These are phyloP conservation scores for Ganoderma resinaceum DNA, from an alignment of 1,284 basidiomycete species.

Conservation along the genomic window DNA sequence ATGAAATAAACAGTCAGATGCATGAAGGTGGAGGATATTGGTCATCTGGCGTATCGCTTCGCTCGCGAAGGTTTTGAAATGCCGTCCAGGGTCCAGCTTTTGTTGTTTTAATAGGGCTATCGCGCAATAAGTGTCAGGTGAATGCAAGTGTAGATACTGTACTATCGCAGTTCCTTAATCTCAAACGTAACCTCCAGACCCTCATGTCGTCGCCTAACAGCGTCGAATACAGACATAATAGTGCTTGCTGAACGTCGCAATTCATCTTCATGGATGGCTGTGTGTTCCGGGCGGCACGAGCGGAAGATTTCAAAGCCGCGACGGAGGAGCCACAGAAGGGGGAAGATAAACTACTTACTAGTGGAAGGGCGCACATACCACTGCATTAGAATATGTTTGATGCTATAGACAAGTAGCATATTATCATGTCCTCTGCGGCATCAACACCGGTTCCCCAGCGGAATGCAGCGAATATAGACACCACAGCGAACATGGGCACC, in stretches of 20 bases:
- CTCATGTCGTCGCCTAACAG: slow-evolving; percentile 14
- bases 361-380: no score
- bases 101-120: slow-evolving; percentile 46
- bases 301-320: slow-evolving; percentile 28
- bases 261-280: slow-evolving; percentile 22
- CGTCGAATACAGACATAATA: slow-evolving; percentile 21
- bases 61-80: slow-evolving; percentile 36
- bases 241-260: slow-evolving; percentile 36
- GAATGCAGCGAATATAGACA: no score
- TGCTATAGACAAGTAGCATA: no score
- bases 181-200: slow-evolving; percentile 19
- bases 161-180: no score
- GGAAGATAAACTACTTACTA: slow-evolving; percentile 44
- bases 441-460: no score
- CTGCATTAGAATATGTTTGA: no score
- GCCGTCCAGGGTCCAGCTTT: slow-evolving; percentile 33
- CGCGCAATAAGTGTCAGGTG: no score
- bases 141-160: no score
- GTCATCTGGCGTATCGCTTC: slow-evolving; percentile 34
- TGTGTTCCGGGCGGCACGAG: slow-evolving; percentile 14
- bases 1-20: no score
- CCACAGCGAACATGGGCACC: no score
- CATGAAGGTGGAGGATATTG: background rate
- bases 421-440: no score
- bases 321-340: slow-evolving; percentile 26